phyloP scores from a whole-genome alignment of 257 asterid species.

The Ballota nigra region DNA sequence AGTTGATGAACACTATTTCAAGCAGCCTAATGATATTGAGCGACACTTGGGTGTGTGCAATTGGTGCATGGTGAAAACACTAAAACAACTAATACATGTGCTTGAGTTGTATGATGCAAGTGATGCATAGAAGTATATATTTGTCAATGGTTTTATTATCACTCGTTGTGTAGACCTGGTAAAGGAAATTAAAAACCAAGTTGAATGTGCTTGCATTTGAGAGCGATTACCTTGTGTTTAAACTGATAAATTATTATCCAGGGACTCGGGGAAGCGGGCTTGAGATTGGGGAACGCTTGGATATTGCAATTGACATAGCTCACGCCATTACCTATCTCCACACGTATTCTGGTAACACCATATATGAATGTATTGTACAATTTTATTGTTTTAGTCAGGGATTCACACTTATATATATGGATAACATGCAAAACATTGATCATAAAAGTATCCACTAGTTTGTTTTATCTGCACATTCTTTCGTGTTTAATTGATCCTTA shows the following conservation, averaged over 20 bases:
- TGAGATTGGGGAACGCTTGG: constrained; percentile 58
- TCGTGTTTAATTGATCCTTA: background rate
- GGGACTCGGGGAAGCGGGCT: constrained; percentile 46
- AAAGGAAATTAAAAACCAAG: background rate
- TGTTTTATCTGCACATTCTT: background rate
- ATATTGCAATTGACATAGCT: constrained; percentile 69
- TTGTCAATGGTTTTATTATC: too few species aligned
- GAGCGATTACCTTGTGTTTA: background rate
- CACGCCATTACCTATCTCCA: constrained; percentile 80
- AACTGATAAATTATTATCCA: constrained; percentile 27
- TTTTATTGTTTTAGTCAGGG: background rate
- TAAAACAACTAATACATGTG: too few species aligned
- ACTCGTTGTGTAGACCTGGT: background rate
- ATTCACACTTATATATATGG: background rate
- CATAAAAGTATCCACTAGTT: background rate
- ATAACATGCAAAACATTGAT: constrained; percentile 1
- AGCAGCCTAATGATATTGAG: background rate
- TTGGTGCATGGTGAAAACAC: too few species aligned
- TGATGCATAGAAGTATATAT: too few species aligned
- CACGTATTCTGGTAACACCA: constrained; percentile 51
- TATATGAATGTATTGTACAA: background rate
- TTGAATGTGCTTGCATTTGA: background rate
- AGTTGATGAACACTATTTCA: constrained; percentile 16
- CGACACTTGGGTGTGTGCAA: too few species aligned
- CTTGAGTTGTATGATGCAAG: too few species aligned